phyloP scores from a whole-genome alignment of 768 basidiomycete genomes.

The Leccinum ochraceum region DNA sequence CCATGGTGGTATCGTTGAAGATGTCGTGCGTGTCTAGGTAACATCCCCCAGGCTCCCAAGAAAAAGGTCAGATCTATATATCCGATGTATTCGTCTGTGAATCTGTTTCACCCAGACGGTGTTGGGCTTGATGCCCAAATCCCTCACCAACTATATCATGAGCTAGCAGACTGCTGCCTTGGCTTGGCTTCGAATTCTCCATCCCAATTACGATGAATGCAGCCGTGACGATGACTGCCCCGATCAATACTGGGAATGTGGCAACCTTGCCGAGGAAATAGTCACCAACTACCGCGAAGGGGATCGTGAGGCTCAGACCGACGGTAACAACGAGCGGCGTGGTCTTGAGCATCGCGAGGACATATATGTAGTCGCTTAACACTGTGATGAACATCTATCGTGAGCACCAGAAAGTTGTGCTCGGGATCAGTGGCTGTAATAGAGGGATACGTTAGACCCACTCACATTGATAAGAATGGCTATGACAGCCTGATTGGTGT shows the following conservation, averaged over 20 bases:
- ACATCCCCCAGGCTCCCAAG: not conserved
- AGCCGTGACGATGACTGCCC: constrained; percentile 73
- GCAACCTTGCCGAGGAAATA: constrained; percentile 60
- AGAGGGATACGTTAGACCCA: constrained; percentile 5
- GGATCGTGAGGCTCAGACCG: constrained; percentile 92
- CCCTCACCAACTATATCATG: constrained; percentile 7
- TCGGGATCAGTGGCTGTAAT: not conserved
- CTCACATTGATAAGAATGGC: constrained; percentile 60
- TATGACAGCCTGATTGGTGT: constrained; percentile 45
- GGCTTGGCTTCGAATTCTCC: constrained; percentile 48
- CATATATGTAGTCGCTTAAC: constrained; percentile 83
- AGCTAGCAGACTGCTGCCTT: constrained; percentile 14
- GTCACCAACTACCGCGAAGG: constrained; percentile 86
- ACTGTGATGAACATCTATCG: constrained; percentile 80
- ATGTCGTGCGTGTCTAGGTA: not conserved
- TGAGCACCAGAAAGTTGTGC: not conserved
- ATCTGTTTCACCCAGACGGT: constrained; percentile 11
- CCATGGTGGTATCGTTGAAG: not conserved
- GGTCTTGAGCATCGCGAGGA: constrained; percentile 94
- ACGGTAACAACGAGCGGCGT: constrained; percentile 92
- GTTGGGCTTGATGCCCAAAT: constrained; percentile 2
- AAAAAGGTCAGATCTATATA: constrained; percentile 1
- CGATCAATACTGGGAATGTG: constrained; percentile 60
- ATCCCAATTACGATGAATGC: constrained; percentile 78
- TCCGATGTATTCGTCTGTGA: constrained; percentile 4